phyloP scores from a whole-genome alignment of 1,139 yeast species.

The Barnettozyma hawaiiensis region DNA sequence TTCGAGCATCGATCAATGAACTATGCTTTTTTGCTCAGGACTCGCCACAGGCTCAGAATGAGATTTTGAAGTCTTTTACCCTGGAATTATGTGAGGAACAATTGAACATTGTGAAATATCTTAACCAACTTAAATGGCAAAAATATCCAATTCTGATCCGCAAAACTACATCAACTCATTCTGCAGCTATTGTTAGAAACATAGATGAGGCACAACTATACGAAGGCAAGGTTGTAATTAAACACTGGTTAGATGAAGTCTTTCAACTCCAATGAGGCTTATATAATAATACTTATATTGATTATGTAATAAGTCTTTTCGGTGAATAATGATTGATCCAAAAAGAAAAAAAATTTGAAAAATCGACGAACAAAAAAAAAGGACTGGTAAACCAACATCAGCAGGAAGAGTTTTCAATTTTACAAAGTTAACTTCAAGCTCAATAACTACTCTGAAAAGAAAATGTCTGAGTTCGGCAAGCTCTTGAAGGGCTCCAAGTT shows the following conservation, averaged over 20 bases:
- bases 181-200: conserved; percentile 71
- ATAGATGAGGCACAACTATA: conserved; percentile 32
- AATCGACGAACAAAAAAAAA: not conserved
- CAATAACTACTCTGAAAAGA: not conserved
- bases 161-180: conserved; percentile 63
- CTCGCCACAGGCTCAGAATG: conserved; percentile 12
- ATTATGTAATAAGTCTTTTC: not conserved
- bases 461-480: conserved; percentile 22
- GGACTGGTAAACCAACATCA: too few species aligned
- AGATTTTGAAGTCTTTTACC: conserved; percentile 29
- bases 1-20: conserved; percentile 14
- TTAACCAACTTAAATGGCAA: conserved; percentile 59
- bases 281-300: not conserved
- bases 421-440: not conserved
- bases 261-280: conserved; percentile 19
- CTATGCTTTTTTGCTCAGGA: conserved; percentile 19
- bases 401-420: too few species aligned
- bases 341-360: not conserved
- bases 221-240: conserved; percentile 65
- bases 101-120: conserved; percentile 44
- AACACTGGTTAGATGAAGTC: conserved; percentile 53
- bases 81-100: conserved; percentile 42
- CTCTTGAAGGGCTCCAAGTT: conserved; percentile 29
- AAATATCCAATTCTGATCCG: conserved; percentile 69
- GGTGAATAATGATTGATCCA: too few species aligned